Base-by-base conservation (phyloP, 805 yeast species). In the Metschnikowia anglica region DNA sequence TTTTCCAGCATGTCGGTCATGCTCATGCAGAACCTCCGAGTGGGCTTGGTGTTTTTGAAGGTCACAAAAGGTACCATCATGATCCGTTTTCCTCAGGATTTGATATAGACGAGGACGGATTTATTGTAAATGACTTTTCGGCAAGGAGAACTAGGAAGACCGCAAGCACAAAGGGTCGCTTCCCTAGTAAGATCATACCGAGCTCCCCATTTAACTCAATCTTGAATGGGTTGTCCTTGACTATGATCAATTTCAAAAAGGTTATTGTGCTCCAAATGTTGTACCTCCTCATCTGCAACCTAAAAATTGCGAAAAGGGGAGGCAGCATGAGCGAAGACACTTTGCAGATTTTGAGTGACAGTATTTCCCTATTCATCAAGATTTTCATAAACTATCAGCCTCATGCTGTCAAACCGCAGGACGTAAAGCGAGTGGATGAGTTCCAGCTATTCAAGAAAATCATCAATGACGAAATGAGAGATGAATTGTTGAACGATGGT, bases 41-140 rank as follows among this genome's bases (percentile, higher is more conserved):
- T 16, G 24, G n/a, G 17, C 19, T 34, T 13, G 28, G 15, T 16
- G 30, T 30, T 4, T 36, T 36, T 18, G 41, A 34, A 10, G 33
- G 33, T 12, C 19, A 21, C 8, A 41, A 30, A 28, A 43, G 38
- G 12, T 11, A 28, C 2, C 29, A 32, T 3, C 28, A 34, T 10
- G 43, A 36, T 25, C 32, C 44, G 6, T 36, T 38, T 21, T 24
- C 46, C 3, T 38, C 36, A 19, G 72, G 70, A 7, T 46, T 69
- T 21, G 73, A 68, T 50, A 64, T 67, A 15, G 73, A 71, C 44
- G 74, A 70, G 35, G 75, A 70, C 48, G 76, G 76, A 18, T 68
- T 68, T 52, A 69, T 70, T 5, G 68, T 70, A 12, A 70, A 70
- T 46, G 74, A 70, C 53, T 70, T 69, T 47, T 63, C 68, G 6